phyloP scores from a whole-genome alignment of 1,139 yeast species.

The Meyerozyma sp. region DNA sequence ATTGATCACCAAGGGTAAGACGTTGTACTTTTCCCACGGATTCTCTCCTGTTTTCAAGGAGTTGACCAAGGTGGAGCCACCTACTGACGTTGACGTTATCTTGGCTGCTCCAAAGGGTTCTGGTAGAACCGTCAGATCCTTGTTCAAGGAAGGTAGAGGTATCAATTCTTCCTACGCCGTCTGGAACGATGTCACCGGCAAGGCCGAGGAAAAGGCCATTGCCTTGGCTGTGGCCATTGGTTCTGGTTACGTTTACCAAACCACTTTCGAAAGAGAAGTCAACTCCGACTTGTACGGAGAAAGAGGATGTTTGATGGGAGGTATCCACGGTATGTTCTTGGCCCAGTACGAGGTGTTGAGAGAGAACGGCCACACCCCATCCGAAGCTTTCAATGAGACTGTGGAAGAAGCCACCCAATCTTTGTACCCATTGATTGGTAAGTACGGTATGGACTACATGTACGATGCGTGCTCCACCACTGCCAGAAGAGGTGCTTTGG shows the following conservation, averaged over 20 bases:
- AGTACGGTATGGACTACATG: constrained; percentile 99
- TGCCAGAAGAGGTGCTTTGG: constrained; percentile 99
- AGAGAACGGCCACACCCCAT: constrained; percentile 99
- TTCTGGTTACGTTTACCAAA: constrained; percentile 99
- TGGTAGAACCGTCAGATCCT: constrained; percentile 98
- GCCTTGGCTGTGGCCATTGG: constrained; percentile 99
- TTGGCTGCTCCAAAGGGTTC: constrained; percentile 99
- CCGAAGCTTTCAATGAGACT: constrained; percentile 99
- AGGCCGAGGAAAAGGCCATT: constrained; percentile 98
- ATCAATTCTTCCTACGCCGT: constrained; percentile 99
- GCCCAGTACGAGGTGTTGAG: constrained; percentile 99
- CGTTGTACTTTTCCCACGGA: constrained; percentile 98
- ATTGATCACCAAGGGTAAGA: constrained; percentile 91
- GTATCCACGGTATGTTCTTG: constrained; percentile 99
- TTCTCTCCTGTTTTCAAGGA: constrained; percentile 99
- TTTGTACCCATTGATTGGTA: constrained; percentile 96
- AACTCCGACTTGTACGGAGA: constrained; percentile 99
- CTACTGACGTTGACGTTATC: constrained; percentile 91
- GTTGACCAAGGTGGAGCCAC: constrained; percentile 93
- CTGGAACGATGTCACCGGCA: constrained; percentile 98
- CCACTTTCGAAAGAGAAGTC: constrained; percentile 98
- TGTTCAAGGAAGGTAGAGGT: constrained; percentile 99
- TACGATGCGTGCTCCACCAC: constrained; percentile 99
- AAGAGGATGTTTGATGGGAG: constrained; percentile 99
- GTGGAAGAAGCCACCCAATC: constrained; percentile 99